Evolutionary conservation across 1,139 yeast genomes (phyloP).

Genomic region (Hansenula lynferdii): DNA sequence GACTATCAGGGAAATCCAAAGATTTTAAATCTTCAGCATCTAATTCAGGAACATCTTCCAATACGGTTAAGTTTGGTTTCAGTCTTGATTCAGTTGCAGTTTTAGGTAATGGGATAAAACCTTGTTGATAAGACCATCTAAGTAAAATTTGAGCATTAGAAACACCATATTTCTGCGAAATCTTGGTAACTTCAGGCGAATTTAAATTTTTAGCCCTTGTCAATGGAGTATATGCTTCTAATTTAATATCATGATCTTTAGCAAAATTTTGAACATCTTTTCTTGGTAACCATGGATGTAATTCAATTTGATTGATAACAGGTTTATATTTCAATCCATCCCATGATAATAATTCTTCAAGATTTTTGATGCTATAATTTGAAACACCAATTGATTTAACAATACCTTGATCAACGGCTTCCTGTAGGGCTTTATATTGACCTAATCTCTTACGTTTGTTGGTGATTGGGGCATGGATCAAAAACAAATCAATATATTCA

Average conservation of each 20-base stretch:
- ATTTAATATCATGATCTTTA: slow-evolving; percentile 23
- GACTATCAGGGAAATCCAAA: slow-evolving; percentile 10
- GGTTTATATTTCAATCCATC: slow-evolving; percentile 51
- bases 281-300: slow-evolving; percentile 75
- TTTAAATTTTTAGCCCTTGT: slow-evolving; percentile 26
- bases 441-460: slow-evolving; percentile 30
- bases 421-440: slow-evolving; percentile 57
- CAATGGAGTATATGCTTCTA: background rate
- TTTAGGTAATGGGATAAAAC: slow-evolving; percentile 69
- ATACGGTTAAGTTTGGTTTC: slow-evolving; percentile 38
- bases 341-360: slow-evolving; percentile 49
- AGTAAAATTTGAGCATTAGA: slow-evolving; percentile 37
- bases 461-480: slow-evolving; percentile 35
- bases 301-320: slow-evolving; percentile 68
- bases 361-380: slow-evolving; percentile 54
- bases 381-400: slow-evolving; percentile 75
- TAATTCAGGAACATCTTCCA: slow-evolving; percentile 5
- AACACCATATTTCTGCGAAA: slow-evolving; percentile 31
- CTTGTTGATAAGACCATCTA: slow-evolving; percentile 35
- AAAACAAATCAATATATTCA: slow-evolving; percentile 13
- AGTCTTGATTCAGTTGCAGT: slow-evolving; percentile 49
- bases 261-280: slow-evolving; percentile 52
- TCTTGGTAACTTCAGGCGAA: slow-evolving; percentile 16
- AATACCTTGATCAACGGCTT: slow-evolving; percentile 51
- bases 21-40: slow-evolving; percentile 13